Conservation (phyloP, 805 yeast genomes). For the Candida montana region DNA sequence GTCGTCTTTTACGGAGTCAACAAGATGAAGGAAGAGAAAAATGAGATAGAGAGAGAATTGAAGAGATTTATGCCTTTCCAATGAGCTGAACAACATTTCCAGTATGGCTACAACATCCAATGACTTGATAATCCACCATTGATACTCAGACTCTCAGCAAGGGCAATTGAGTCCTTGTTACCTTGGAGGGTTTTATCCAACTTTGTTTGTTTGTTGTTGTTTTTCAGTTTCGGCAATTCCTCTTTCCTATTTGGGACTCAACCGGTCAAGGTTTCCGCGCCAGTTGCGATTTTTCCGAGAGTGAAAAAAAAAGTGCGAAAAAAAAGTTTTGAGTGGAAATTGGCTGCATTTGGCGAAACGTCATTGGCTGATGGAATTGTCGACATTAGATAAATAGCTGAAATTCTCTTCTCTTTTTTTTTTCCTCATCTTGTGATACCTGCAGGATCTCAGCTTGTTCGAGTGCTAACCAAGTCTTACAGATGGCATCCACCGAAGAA, state of each 20-base stretch:
- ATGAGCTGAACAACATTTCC: too few relatives aligned
- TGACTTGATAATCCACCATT: too few relatives aligned
- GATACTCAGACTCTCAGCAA: too few relatives aligned
- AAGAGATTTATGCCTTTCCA: too few relatives aligned
- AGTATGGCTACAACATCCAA: too few relatives aligned
- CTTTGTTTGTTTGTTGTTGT: neutral
- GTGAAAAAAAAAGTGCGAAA: neutral
- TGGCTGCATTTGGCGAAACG: conserved; percentile 1
- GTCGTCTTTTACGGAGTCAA: neutral
- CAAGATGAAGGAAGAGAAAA: neutral
- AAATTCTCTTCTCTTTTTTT: neutral
- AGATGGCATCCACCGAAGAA: conserved; percentile 29
- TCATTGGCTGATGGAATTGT: conserved; percentile 1
- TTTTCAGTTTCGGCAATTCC: neutral
- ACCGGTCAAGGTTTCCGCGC: neutral
- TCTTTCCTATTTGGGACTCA: neutral
- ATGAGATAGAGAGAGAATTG: neutral
- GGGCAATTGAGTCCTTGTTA: neutral
- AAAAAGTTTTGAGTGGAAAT: neutral
- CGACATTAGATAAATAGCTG: conserved; percentile 2
- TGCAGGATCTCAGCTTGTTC: too few relatives aligned
- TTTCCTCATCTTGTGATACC: too few relatives aligned
- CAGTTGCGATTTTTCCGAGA: conserved; percentile 4
- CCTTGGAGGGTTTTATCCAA: neutral
- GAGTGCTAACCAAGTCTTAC: too few relatives aligned